These are phyloP conservation scores for Chlorokybus atmophyticus DNA, from an alignment of 139 green algal species.

Conservation along the genomic window DNA sequence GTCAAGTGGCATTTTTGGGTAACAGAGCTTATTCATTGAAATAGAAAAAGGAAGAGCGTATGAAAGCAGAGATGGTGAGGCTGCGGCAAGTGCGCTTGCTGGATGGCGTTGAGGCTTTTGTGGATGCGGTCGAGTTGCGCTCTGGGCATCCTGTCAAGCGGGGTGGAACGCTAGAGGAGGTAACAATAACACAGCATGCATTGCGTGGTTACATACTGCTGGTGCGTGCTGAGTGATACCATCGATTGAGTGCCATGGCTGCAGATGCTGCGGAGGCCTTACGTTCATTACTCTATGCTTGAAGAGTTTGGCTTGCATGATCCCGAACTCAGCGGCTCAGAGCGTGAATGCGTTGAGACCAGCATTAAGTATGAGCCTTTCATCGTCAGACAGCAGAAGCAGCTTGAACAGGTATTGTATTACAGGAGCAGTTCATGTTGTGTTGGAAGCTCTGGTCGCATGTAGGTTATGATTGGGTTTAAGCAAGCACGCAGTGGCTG, in stretches of 20 bases:
- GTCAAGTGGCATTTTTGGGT: no score
- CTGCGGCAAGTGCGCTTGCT: constrained; percentile 47
- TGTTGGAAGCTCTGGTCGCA: no score
- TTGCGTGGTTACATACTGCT: no score
- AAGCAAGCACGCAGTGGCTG: no score
- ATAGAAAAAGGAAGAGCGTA: constrained; percentile 38
- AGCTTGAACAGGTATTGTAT: constrained; percentile 55
- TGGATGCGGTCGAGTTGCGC: constrained; percentile 20
- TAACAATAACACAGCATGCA: no score
- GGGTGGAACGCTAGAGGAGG: constrained; percentile 56
- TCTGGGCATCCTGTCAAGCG: constrained; percentile 44
- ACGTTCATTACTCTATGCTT: constrained; percentile 71
- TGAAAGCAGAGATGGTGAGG: constrained; percentile 54
- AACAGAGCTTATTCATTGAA: no score
- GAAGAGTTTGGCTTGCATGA: constrained; percentile 37
- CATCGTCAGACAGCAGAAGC: constrained; percentile 67
- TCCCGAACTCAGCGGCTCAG: constrained; percentile 24
- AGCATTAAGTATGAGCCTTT: constrained; percentile 95
- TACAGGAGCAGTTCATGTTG: no score
- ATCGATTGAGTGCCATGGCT: no score
- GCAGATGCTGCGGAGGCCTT: constrained; percentile 68
- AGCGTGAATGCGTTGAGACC: constrained; percentile 82
- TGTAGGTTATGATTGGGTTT: no score
- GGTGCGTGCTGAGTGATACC: no score
- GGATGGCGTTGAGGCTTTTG: constrained; percentile 25